These are phyloP conservation scores for Eucalyptus melliodora DNA, from an alignment of 345 rosid species.

Conservation along the genomic window DNA sequence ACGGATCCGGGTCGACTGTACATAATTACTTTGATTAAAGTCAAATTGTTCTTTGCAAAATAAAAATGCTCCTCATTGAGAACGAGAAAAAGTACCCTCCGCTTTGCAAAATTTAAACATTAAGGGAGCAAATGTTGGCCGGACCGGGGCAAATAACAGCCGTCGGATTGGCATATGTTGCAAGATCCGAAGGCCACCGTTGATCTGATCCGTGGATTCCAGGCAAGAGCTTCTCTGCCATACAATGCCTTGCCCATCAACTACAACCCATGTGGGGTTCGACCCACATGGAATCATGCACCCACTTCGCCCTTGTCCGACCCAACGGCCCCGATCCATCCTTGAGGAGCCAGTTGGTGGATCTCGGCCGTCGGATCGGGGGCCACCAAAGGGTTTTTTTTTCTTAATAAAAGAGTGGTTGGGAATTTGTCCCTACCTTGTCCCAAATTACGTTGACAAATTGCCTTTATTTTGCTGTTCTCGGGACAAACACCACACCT, in stretches of 20 bases:
- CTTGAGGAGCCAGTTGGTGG: background rate
- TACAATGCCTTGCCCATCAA: conserved; percentile 3
- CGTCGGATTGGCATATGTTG: background rate
- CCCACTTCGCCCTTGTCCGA: background rate
- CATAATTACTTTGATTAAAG: background rate
- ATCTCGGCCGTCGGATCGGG: conserved; percentile 2
- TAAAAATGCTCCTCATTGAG: background rate
- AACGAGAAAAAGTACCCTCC: background rate
- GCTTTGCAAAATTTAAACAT: background rate
- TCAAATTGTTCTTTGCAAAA: background rate
- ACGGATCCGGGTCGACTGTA: background rate
- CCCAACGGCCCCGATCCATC: conserved; percentile 5
- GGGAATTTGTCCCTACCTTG: conserved; percentile 25
- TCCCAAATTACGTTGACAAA: conserved; percentile 18
- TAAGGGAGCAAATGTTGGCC: background rate
- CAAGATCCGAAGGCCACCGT: background rate
- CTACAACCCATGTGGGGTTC: conserved; percentile 28
- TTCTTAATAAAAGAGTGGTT: conserved; percentile 6
- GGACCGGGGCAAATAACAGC: background rate
- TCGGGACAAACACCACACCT: conserved; percentile 16
- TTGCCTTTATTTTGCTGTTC: conserved; percentile 10
- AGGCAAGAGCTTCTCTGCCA: background rate
- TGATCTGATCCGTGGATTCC: background rate
- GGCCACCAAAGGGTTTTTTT: conserved; percentile 9
- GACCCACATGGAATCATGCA: conserved; percentile 10